These are phyloP conservation scores for Peniophora sp. DNA, from an alignment of 1,284 basidiomycete species.

Conservation along the genomic window DNA sequence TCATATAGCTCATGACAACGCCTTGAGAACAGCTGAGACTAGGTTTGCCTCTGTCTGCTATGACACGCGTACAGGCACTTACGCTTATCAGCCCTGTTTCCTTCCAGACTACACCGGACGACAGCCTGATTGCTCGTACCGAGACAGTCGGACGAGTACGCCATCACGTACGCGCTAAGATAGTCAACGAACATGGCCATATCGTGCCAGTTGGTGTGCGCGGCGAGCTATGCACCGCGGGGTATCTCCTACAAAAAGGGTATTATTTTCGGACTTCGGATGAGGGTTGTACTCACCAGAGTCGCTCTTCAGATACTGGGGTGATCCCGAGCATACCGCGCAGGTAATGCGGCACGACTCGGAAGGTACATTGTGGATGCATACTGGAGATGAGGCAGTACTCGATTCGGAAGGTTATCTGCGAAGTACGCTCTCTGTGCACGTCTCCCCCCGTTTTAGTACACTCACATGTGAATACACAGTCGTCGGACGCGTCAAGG, in stretches of 20 bases:
- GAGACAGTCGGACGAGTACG: slow-evolving; percentile 75
- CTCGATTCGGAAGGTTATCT: slow-evolving; percentile 82
- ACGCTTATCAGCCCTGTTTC: slow-evolving; percentile 56
- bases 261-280: slow-evolving; percentile 17
- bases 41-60: slow-evolving; percentile 25
- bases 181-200: slow-evolving; percentile 53
- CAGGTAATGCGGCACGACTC: slow-evolving; percentile 51
- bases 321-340: slow-evolving; percentile 63
- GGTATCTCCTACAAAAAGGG: slow-evolving; percentile 78
- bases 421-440: slow-evolving; percentile 41
- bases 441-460: too few relatives aligned
- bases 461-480: neutral
- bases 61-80: neutral
- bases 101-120: slow-evolving; percentile 66
- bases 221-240: slow-evolving; percentile 69
- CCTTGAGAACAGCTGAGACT: slow-evolving; percentile 40
- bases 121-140: slow-evolving; percentile 64
- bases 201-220: slow-evolving; percentile 60
- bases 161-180: slow-evolving; percentile 72
- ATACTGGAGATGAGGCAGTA: slow-evolving; percentile 78
- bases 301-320: slow-evolving; percentile 60
- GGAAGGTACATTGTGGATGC: slow-evolving; percentile 68
- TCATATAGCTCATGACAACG: neutral
- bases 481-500: slow-evolving; percentile 81
- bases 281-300: neutral